Percentiles rank a stretch among this genome's conserved stretches.
Evolutionary conservation across 441 rosid species (phyloP).

Genomic region (Corymbia citriodora): DNA sequence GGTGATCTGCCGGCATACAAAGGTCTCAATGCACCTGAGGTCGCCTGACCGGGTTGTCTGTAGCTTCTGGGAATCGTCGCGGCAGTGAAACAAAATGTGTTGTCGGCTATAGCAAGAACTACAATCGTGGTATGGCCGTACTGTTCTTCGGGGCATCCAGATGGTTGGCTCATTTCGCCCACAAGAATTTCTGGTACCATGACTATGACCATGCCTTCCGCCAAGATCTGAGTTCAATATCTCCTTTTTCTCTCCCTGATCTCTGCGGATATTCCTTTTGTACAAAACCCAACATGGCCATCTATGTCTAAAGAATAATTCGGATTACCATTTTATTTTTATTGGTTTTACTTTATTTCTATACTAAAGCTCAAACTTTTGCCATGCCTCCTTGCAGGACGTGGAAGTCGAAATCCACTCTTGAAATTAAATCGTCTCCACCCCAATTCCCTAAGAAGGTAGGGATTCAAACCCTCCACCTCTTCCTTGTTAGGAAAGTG

Average conservation of each 20-base stretch:
- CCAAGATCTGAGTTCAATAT: constrained; percentile 3
- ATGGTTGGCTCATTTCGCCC: constrained; percentile 68
- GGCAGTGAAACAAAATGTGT: constrained; percentile 31
- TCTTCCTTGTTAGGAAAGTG: not conserved
- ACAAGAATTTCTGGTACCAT: constrained; percentile 69
- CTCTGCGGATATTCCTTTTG: not conserved
- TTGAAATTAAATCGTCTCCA: too few species aligned
- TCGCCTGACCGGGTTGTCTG: constrained; percentile 41
- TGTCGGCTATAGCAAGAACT: constrained; percentile 36
- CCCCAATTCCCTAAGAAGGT: too few species aligned
- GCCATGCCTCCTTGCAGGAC: too few species aligned
- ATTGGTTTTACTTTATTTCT: too few species aligned
- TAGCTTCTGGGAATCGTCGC: constrained; percentile 56
- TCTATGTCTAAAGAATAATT: not conserved
- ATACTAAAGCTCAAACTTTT: too few species aligned
- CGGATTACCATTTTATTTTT: too few species aligned
- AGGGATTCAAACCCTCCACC: too few species aligned
- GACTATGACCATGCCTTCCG: constrained; percentile 80
- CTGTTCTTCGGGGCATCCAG: constrained; percentile 64
- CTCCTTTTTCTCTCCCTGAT: not conserved
- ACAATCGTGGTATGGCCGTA: constrained; percentile 39
- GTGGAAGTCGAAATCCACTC: too few species aligned
- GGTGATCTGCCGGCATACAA: constrained; percentile 72
- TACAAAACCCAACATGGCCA: not conserved
- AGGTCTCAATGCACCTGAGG: constrained; percentile 50